Base-by-base conservation (phyloP, 1,139 yeast genomes). In the Candida dubliniensis region DNA sequence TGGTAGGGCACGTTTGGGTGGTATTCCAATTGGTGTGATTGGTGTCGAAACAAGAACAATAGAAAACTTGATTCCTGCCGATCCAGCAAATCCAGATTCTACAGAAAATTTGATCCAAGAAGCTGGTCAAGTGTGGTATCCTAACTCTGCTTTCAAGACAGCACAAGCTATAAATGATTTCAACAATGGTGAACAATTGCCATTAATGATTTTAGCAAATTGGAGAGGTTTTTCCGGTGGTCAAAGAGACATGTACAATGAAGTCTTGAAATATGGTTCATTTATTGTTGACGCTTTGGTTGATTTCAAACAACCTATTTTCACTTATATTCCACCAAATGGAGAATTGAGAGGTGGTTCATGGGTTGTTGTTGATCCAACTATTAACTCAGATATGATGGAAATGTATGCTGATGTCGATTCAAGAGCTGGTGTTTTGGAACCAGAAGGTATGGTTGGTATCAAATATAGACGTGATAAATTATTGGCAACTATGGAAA, bases 151-250 rank as follows among this genome's bases (percentile, higher is more conserved):
- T 12, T 93, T 88, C 79, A 93, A 93, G 81, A 93, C 99, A 44
- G 96, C 99, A 5, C 99, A 93, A 76, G 98, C 99, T 24, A 93
- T 93, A 58, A 87, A 86, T 57, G 99, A 93, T 65, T 93, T 93
- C 81, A 93, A 93, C 76, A 77, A 89, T 63, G 99, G 99, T 77
- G 99, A 93, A 69, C 95, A 90, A 69, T 79, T 93, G 60, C 99
- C 99, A 52, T 78, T 93, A 67, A 89, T 93, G 96, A 90, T 93
- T 56, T 74, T 93, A 59, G 99, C 99, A 47, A 93, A 93, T 79
- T 93, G 99, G 99, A 87, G 99, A 83, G 99, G 99, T 62, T 93
- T 93, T 82, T 90, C 97, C 54, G 99, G 99, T 76, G 99, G 99
- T 69, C 99, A 95, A 76, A 87, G 97, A 66, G 99, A 93, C 69